phyloP scores from a whole-genome alignment of 768 basidiomycete genomes.

The Daedaleopsis sinensis region DNA sequence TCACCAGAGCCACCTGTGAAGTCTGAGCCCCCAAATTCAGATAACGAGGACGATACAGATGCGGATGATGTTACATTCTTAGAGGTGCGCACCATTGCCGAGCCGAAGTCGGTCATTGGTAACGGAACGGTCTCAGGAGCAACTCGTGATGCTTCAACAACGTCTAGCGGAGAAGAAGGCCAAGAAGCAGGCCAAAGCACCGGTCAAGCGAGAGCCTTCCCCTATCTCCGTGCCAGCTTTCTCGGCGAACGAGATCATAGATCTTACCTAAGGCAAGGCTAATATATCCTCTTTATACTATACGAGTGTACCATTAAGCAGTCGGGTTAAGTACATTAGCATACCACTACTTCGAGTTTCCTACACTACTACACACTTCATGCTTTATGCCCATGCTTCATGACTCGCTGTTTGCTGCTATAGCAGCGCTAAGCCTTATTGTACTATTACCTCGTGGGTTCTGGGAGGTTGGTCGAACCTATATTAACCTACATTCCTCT shows the following conservation, averaged over 20 bases:
- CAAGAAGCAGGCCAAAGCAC: background rate
- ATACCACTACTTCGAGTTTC: no score
- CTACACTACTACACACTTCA: no score
- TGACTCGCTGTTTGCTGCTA: no score
- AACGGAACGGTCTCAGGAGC: background rate
- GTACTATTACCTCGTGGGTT: no score
- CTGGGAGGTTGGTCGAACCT: no score
- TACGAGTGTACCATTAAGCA: background rate
- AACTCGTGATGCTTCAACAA: background rate
- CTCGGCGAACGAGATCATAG: background rate
- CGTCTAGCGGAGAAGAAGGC: background rate
- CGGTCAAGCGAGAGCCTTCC: background rate
- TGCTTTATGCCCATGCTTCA: no score
- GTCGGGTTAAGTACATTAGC: background rate
- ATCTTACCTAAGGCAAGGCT: background rate
- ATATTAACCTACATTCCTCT: no score
- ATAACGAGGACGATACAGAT: slow-evolving; percentile 1
- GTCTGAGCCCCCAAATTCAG: background rate
- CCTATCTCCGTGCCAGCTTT: background rate
- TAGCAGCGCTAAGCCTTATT: no score
- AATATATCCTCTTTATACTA: background rate
- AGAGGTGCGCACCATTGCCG: background rate
- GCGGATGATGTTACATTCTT: background rate
- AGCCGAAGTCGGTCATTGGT: background rate
- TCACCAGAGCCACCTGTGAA: background rate